Evolutionary conservation across 441 rosid species (phyloP), one percentile per base, ranked within the genome.

Genomic region (Croton laevigatus): DNA sequence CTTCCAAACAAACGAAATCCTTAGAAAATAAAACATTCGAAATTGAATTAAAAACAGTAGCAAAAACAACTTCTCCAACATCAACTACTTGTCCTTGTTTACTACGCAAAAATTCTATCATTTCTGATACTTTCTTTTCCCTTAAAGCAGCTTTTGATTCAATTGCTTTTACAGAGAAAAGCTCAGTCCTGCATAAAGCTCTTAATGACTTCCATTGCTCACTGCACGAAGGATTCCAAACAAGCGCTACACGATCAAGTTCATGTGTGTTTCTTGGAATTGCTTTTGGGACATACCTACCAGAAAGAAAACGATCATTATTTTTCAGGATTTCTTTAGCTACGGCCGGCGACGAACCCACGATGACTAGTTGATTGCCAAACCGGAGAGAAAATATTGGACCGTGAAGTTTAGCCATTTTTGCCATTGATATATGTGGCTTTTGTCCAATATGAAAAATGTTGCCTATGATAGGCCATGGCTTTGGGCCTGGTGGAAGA

Each of bases 281-380:
- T 0, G 7, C 73, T 8, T 52, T 13, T 0, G 73, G 73, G 11
- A 52, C 27, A 6, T 27, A 38, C 14, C 83, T 65, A 11, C 72
- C 72, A 0, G 79, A 78, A 46, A 83, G 66, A 20, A 72, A 63
- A 62, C 55, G 68, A 54, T 81, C 84, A 10, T 76, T 73, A 34
- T 71, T 73, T 55, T 73, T 79, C 11, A 83, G 83, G 19, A 83
- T 79, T 45, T 75, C 78, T 1, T 74, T 4, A 16, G 87, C 84
- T 3, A 68, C 76, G 8, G 10, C 46, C 0, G 77, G 78, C 8
- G 87, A 76, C 0, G 83, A 77, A 5, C 69, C 85, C 6, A 83
- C 72, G 3, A 81, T 32, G 3, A 83, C 59, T 1, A 79, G 65
- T 67, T 71, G 78, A 32, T 69, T 48, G 1, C 86, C 83, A 0